phyloP scores from a whole-genome alignment of 2,329 filamentous ascomycete species.

The Fusarium chaquense region DNA sequence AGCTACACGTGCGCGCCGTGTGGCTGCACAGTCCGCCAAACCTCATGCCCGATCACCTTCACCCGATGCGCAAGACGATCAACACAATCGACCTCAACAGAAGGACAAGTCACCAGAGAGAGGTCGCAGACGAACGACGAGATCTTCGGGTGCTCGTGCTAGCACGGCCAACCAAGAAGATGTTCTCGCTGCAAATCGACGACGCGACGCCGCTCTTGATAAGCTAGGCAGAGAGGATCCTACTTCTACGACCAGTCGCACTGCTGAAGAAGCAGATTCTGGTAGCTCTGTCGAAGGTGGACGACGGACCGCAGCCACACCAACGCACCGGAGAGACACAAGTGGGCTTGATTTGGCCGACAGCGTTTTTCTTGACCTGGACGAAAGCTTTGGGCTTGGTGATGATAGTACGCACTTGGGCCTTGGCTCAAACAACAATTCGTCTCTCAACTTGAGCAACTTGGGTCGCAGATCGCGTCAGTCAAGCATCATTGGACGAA shows the following conservation, averaged over 20 bases:
- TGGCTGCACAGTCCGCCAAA: constrained; percentile 42
- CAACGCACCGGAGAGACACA: constrained; percentile 55
- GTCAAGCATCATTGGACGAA: constrained; percentile 64
- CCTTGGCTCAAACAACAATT: constrained; percentile 58
- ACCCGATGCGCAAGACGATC: constrained; percentile 28
- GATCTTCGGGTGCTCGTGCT: constrained; percentile 37
- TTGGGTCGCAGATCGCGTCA: constrained; percentile 61
- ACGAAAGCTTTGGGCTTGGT: constrained; percentile 58
- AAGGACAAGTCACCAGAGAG: constrained; percentile 36
- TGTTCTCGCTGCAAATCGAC: constrained; percentile 44
- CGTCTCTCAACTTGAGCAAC: constrained; percentile 60
- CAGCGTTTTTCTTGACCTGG: constrained; percentile 61
- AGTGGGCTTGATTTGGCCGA: constrained; percentile 64
- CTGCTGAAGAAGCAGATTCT: constrained; percentile 47
- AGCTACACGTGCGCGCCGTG: constrained; percentile 48
- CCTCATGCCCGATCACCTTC: constrained; percentile 37
- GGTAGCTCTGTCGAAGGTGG: constrained; percentile 55
- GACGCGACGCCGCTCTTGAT: constrained; percentile 55
- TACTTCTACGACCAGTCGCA: constrained; percentile 48
- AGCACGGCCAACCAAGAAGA: constrained; percentile 46
- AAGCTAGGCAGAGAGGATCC: constrained; percentile 53
- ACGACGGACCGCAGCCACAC: constrained; percentile 52
- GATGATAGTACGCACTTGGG: constrained; percentile 53
- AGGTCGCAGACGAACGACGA: constrained; percentile 45
- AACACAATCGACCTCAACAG: constrained; percentile 31